Evolutionary conservation across 2,329 filamentous ascomycete species (phyloP), one percentile per base, ranked within the genome.

Genomic region (Dothiorella sarmentorum): DNA sequence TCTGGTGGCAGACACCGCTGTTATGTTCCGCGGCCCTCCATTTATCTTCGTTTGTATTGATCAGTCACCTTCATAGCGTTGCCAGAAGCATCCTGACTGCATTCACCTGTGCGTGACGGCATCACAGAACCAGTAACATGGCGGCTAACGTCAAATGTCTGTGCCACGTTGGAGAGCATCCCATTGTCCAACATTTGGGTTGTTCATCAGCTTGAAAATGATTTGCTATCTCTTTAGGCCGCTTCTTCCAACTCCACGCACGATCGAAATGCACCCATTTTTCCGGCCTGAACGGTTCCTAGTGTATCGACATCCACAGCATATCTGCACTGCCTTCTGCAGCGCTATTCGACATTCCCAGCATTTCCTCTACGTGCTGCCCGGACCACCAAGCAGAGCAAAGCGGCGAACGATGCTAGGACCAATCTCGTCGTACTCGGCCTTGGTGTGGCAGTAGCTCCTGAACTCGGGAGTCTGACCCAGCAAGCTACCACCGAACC

Each of bases 381-480:
- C 93, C 10, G 94, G 94, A 20, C 93, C 94, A 72, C 94, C 94
- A 63, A 97, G 80, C 64, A 97, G 82, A 63, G 92, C 93, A 75
- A 97, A 97, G 78, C 93, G 87, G 75, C 93, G 85, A 61, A 97
- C 93, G 75, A 97, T 97, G 73, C 91, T 92, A 15, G 93, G 93
- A 17, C 94, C 93, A 55, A 59, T 60, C 26, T 56, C 52, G 29
- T 60, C 58, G 42, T 60, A 56, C 63, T 75, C 72, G 7, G 73
- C 73, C 71, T 80, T 80, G 17, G 78, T 99, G 77, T 99, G 95
- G 80, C 94, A 99, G 79, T 97, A 99, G 71, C 91, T 97, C 73
- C 91, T 86, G 82, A 99, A 99, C 76, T 99, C 95, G 4, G 95
- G 93, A 6, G 94, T 99, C 80, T 97, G 93, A 58, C 93, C 95